Evolutionary conservation across 2,329 filamentous ascomycete genomes (phyloP).

Genomic region (Tolypocladium tundrense): DNA sequence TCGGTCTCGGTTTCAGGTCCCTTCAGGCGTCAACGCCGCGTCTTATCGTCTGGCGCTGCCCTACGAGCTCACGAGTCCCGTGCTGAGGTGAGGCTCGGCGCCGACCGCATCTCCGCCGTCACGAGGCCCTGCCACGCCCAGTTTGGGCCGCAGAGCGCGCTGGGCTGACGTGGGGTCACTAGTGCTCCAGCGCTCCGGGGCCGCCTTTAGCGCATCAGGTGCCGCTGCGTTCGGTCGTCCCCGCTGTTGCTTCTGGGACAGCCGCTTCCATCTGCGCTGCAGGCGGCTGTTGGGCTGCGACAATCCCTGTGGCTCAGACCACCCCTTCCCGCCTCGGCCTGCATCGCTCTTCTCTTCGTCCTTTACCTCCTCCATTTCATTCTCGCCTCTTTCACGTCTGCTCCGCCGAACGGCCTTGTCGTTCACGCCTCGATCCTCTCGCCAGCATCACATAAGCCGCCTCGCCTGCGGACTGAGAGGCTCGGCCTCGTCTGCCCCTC

Average conservation of each 20-base stretch:
- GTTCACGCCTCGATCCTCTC: not conserved
- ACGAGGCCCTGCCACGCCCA: not conserved
- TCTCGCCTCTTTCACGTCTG: not conserved
- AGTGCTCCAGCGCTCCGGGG: not conserved
- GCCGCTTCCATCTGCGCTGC: not conserved
- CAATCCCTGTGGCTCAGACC: not conserved
- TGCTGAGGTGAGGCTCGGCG: not conserved
- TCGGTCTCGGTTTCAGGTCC: not conserved
- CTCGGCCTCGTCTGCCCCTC: conserved; percentile 10
- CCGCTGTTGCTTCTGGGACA: not conserved
- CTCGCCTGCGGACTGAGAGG: conserved; percentile 13
- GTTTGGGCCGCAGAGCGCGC: not conserved
- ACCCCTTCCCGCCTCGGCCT: not conserved
- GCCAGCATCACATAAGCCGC: not conserved
- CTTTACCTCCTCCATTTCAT: not conserved
- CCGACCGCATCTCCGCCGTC: not conserved
- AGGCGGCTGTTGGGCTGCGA: not conserved
- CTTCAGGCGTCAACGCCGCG: not conserved
- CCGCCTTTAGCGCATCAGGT: conserved; percentile 2
- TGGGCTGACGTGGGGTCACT: not conserved
- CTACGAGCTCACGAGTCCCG: not conserved
- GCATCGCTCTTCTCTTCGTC: not conserved
- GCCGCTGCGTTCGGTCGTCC: not conserved
- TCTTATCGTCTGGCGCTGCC: not conserved
- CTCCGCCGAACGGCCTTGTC: not conserved